These are phyloP conservation scores for Akanthomyces lecanii DNA, from an alignment of 2,329 filamentous ascomycete genomes.

Conservation along the genomic window DNA sequence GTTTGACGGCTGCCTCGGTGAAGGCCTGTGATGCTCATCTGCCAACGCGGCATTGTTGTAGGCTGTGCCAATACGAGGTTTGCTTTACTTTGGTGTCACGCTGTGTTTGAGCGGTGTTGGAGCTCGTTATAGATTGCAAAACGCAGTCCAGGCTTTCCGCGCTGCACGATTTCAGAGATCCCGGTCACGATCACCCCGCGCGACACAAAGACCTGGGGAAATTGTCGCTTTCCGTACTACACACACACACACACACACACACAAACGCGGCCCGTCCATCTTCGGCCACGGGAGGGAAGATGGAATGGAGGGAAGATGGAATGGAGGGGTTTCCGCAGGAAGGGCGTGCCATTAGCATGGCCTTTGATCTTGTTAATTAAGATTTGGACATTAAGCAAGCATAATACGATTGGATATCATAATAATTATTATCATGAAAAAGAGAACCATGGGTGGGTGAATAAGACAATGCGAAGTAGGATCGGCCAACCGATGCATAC, in stretches of 20 bases:
- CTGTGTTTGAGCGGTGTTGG: too few relatives aligned
- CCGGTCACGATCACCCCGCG: not conserved
- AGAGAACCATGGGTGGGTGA: not conserved
- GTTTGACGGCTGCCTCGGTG: too few relatives aligned
- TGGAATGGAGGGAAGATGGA: slow-evolving; percentile 1
- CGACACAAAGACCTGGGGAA: not conserved
- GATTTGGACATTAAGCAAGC: not conserved
- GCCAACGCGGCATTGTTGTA: too few relatives aligned
- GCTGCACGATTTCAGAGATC: too few relatives aligned
- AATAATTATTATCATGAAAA: not conserved
- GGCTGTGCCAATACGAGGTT: too few relatives aligned
- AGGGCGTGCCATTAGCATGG: not conserved
- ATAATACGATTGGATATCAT: too few relatives aligned
- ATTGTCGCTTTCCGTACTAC: not conserved
- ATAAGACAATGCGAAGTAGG: not conserved
- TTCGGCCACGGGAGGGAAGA: not conserved
- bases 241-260: not conserved
- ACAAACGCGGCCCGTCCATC: not conserved
- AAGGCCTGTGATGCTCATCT: too few relatives aligned
- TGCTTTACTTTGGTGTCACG: too few relatives aligned
- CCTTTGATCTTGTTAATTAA: not conserved
- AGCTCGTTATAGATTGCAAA: too few relatives aligned
- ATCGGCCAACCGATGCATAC: too few relatives aligned
- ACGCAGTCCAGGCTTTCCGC: too few relatives aligned
- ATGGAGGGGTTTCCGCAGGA: not conserved